Percentiles rank a stretch among this genome's conserved stretches.
phyloP scores from a whole-genome alignment of 2,329 filamentous ascomycete genomes.

The Fusarium clavum region DNA sequence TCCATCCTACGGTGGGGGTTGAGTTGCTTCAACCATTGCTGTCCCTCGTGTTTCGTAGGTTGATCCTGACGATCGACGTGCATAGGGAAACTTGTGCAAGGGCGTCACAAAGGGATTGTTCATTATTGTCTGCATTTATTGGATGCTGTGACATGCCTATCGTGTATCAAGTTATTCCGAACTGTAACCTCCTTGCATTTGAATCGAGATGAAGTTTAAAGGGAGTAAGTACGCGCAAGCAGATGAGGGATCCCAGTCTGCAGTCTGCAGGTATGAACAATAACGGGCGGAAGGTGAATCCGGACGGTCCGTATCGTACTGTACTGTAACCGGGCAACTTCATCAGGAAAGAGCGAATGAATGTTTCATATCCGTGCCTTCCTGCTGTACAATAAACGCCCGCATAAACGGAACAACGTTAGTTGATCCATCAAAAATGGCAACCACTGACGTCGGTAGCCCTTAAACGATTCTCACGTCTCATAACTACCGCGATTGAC shows the following conservation, averaged over 20 bases:
- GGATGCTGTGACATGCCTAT: background rate
- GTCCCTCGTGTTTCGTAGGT: slow-evolving; percentile 6
- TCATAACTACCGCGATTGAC: background rate
- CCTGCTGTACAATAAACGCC: background rate
- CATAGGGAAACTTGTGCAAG: background rate
- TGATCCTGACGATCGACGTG: background rate
- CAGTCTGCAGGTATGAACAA: background rate
- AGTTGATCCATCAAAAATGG: background rate
- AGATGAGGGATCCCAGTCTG: background rate
- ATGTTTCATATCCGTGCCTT: background rate
- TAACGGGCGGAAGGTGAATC: background rate
- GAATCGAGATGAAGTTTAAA: slow-evolving; percentile 16
- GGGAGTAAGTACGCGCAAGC: slow-evolving; percentile 2
- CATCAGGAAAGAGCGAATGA: slow-evolving; percentile 3
- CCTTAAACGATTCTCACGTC: background rate
- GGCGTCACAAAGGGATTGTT: slow-evolving; percentile 2
- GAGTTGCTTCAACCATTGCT: slow-evolving; percentile 5
- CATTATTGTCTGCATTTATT: background rate
- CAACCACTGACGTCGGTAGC: slow-evolving; percentile 12
- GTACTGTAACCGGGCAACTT: background rate
- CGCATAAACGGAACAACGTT: background rate
- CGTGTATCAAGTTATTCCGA: slow-evolving; percentile 1
- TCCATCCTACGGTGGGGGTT: background rate
- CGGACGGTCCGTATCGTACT: background rate
- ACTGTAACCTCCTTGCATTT: slow-evolving; percentile 5